Base-by-base conservation (phyloP, 768 basidiomycete genomes). In the Calocybe gangraenosa region DNA sequence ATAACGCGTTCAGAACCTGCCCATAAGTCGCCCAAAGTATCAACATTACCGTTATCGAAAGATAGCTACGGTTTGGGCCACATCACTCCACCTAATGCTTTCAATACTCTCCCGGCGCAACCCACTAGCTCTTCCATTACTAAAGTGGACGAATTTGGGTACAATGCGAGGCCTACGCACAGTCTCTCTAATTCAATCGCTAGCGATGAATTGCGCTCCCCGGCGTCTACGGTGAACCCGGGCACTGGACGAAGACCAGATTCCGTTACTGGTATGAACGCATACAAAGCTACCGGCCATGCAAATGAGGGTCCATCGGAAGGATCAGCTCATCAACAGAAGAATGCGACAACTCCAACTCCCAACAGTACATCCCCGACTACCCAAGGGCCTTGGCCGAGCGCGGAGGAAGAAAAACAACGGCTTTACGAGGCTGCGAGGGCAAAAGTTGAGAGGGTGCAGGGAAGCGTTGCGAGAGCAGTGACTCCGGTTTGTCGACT, bases 401-500 rank as follows among this genome's bases (percentile, higher is more conserved):
- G 57, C 14, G 74, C 76, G 6, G 71, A 68, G 60, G 77, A 81
- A 17, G 89, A 92, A 64, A 91, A 92, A 57, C 60, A 74, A 14
- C 68, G 68, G 39, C 60, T 87, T 32, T 89, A 78, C 59, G 77
- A 87, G 48, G 59, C 74, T 13, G 87, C 87, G 0, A 76, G 77
- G 54, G 73, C 70, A 0, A 74, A 71, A 23, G 87, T 81, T 7
- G 77, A 74, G 46, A 73, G 66, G 44, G 70, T 72, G 3, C 86
- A 85, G 52, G 77, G 68, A 2, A 53, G 47, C 19, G 62, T 62
- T 11, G 63, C 63, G 15, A 48, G 50, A 13, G 53, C 43, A 8
- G 52, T 44, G n/a, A 57, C 70, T 42, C 65, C 70, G 19, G 71
- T 71, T 56, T 42, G 42, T 46, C 46, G 33, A 21, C n/a, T 6